A percentile compares a stretch with the other conserved stretches of the same genome.
Evolutionary conservation across 2,329 filamentous ascomycete species (phyloP).

Genomic region (Cladosporium sp.): DNA sequence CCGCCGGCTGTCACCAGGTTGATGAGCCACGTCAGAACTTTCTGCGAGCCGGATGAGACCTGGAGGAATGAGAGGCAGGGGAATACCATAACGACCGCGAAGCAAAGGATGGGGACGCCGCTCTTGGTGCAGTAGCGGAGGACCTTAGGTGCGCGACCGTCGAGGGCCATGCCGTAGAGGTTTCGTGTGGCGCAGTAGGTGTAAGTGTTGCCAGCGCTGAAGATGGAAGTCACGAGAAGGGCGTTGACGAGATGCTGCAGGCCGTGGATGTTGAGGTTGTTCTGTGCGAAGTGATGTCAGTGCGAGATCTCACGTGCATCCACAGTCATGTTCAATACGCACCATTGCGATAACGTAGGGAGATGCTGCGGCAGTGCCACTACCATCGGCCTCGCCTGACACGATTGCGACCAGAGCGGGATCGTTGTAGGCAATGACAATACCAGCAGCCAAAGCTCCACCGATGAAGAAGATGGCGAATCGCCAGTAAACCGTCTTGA

Average conservation of each 20-base stretch:
- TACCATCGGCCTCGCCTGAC: conserved; percentile 10
- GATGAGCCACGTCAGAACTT: conserved; percentile 39
- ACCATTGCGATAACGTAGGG: conserved; percentile 32
- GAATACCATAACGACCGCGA: conserved; percentile 41
- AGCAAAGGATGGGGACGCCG: conserved; percentile 58
- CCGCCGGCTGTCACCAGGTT: conserved; percentile 54
- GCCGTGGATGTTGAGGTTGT: conserved; percentile 39
- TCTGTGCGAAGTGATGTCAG: too few relatives aligned
- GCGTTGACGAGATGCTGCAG: conserved; percentile 38
- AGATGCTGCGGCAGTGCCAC: conserved; percentile 25
- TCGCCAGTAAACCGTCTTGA: conserved; percentile 44
- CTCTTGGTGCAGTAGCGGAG: conserved; percentile 55
- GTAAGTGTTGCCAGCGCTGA: conserved; percentile 53
- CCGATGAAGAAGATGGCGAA: conserved; percentile 45
- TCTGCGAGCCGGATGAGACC: conserved; percentile 26
- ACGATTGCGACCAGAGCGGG: conserved; percentile 23
- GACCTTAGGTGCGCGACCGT: conserved; percentile 50
- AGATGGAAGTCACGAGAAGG: conserved; percentile 47
- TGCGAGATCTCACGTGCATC: neutral
- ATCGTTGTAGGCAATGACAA: conserved; percentile 34
- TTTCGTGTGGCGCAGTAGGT: conserved; percentile 51
- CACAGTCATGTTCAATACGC: neutral
- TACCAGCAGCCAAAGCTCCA: conserved; percentile 42
- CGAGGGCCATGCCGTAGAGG: conserved; percentile 49
- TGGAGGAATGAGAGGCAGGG: conserved; percentile 33